Evolutionary conservation across 768 basidiomycete species (phyloP).

Genomic region (Rhodotorula kratochvilovae): DNA sequence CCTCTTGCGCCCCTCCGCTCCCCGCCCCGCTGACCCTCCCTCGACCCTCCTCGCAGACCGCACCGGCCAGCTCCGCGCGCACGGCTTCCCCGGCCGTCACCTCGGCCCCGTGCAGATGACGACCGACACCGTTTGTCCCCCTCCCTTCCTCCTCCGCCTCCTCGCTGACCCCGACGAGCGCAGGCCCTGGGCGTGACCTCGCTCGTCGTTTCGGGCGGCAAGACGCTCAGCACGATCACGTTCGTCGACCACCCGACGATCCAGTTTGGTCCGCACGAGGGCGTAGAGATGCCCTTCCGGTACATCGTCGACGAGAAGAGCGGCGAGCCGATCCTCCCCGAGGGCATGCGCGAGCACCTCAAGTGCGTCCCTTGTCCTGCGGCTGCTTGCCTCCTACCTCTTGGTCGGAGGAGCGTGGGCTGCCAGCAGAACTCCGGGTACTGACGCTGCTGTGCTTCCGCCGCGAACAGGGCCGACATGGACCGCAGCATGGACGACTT

Average conservation of each 20-base stretch:
- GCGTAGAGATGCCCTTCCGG: slow-evolving; percentile 98
- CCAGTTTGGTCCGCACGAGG: slow-evolving; percentile 75
- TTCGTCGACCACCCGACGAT: slow-evolving; percentile 84
- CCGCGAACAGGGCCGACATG: slow-evolving; percentile 26
- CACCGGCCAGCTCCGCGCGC: slow-evolving; percentile 75
- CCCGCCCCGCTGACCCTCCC: neutral
- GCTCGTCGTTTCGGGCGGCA: slow-evolving; percentile 67
- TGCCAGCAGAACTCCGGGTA: neutral
- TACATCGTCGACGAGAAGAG: slow-evolving; percentile 55
- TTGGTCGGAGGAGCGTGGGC: too few relatives aligned
- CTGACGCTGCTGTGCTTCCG: too few relatives aligned
- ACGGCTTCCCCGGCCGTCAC: slow-evolving; percentile 82
- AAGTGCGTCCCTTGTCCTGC: slow-evolving; percentile 44
- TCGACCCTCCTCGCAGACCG: slow-evolving; percentile 55
- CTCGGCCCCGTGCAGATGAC: slow-evolving; percentile 93
- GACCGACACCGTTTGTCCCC: slow-evolving; percentile 51
- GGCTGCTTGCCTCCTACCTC: too few relatives aligned
- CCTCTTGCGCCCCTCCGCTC: neutral
- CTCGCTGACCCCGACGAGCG: neutral
- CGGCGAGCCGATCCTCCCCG: slow-evolving; percentile 70
- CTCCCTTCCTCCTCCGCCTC: too few relatives aligned
- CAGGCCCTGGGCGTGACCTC: slow-evolving; percentile 81
- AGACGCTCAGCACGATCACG: slow-evolving; percentile 55
- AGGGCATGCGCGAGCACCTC: slow-evolving; percentile 82
- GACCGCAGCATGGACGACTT: slow-evolving; percentile 34